Base-by-base conservation (phyloP, 192 early-diverging fungal genomes). In the Lobosporangium transversale region DNA sequence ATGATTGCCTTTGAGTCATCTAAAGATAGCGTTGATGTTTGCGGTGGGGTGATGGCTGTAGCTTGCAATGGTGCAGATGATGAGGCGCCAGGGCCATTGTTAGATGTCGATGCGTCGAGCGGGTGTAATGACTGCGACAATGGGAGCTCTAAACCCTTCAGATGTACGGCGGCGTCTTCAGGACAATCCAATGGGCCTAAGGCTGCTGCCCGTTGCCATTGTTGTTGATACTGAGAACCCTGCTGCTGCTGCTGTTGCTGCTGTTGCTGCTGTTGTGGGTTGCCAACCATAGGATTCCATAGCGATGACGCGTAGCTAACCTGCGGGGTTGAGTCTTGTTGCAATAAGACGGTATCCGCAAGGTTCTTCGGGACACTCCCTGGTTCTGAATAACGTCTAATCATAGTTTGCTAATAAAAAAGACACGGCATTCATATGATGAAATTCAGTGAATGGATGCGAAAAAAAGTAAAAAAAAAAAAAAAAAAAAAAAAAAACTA, bases 311-410 rank as follows among this genome's bases (percentile, higher is more conserved):
- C n/a, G n/a, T n/a, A n/a, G n/a, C n/a, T n/a, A n/a, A n/a, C n/a
- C n/a, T n/a, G n/a, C n/a, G n/a, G n/a, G n/a, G n/a, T n/a, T n/a
- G n/a, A n/a, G n/a, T n/a, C n/a, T n/a, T n/a, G n/a, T n/a, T n/a
- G n/a, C n/a, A n/a, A n/a, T n/a, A n/a, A n/a, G n/a, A 26, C 36
- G 51, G 37, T 30, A 42, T 23, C 50, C 8, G 35, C 23, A 2
- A 47, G 27, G 2, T 58, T 53, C 10, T 33, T 44, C 5, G 47
- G 36, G 14, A 36, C 30, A 20, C 33, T 58, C 20, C 43, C 30
- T 40, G 70, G 70, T n/a, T 74, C 70, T 24, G 70, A 74, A 24
- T 48, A 74, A 14, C 70, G 70, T 36, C 70, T 63, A 29, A 43
- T 33, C 30, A 45, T 53, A 6, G 55, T 48, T 54, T 65, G 33